phyloP scores from a whole-genome alignment of 2,329 filamentous ascomycete species.

The Beauveria sp. region DNA sequence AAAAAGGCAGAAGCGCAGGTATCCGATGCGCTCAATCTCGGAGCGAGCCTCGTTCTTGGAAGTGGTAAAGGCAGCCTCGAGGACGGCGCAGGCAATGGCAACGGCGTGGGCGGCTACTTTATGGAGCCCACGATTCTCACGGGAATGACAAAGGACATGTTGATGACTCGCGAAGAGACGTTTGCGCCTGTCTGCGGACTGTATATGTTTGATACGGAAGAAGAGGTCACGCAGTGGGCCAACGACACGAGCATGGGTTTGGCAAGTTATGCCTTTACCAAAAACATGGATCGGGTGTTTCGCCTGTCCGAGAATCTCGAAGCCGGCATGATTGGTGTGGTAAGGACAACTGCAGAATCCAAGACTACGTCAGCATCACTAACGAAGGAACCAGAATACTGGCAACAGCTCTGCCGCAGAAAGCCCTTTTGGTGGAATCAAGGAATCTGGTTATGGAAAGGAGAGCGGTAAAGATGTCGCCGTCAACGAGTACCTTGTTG shows the following conservation, averaged over 20 bases:
- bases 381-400: constrained; percentile 19
- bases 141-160: constrained; percentile 59
- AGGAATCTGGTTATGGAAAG: constrained; percentile 39
- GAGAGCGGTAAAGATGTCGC: constrained; percentile 41
- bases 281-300: constrained; percentile 33
- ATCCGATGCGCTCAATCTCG: constrained; percentile 42
- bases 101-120: constrained; percentile 49
- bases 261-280: constrained; percentile 63
- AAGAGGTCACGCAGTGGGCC: constrained; percentile 59
- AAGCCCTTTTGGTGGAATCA: constrained; percentile 41
- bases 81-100: constrained; percentile 29
- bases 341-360: constrained; percentile 22
- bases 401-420: constrained; percentile 35
- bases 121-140: constrained; percentile 63
- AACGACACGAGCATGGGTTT: constrained; percentile 62
- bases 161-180: constrained; percentile 59
- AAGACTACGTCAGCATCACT: neutral
- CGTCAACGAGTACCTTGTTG: constrained; percentile 37
- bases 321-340: constrained; percentile 29
- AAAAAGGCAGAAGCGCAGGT: constrained; percentile 39
- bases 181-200: constrained; percentile 65
- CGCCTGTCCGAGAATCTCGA: constrained; percentile 42
- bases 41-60: constrained; percentile 9
- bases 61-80: neutral
- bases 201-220: constrained; percentile 61